phyloP scores from a whole-genome alignment of 108 stramenopile genomes.

The Cyclotella atomus region DNA sequence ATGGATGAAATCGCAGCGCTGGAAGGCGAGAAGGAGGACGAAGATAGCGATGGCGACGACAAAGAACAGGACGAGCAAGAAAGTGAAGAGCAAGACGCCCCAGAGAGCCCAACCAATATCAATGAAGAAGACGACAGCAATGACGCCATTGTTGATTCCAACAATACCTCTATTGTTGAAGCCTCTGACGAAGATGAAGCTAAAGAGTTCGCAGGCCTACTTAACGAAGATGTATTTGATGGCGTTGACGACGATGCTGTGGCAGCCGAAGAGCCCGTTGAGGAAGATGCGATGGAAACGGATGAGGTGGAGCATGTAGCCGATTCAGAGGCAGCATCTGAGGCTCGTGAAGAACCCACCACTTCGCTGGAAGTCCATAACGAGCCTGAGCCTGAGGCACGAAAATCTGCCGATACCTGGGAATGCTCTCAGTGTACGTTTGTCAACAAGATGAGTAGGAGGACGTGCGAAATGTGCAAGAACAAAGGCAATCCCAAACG shows the following conservation, averaged over 20 bases:
- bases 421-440: constrained; percentile 61
- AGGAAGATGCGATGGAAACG: background rate
- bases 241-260: background rate
- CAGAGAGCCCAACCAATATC: too few relatives aligned
- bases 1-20: constrained; percentile 34
- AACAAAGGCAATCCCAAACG: constrained; percentile 8
- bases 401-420: constrained; percentile 33
- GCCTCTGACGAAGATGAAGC: background rate
- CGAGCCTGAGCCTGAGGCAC: too few relatives aligned
- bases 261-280: background rate
- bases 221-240: background rate
- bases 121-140: background rate
- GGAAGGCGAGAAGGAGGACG: constrained; percentile 19
- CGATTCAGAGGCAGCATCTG: background rate
- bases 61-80: background rate
- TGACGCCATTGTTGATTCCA: background rate
- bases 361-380: background rate
- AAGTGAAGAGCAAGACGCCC: background rate
- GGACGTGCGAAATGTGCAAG: constrained; percentile 57
- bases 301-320: background rate
- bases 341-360: background rate
- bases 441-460: constrained; percentile 43
- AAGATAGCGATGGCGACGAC: constrained; percentile 12
- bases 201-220: background rate
- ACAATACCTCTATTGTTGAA: background rate